Percentiles rank a stretch among this genome's conserved stretches.
Evolutionary conservation across 164 flowering plant genomes (phyloP).

Genomic region (Vitis riparia): DNA sequence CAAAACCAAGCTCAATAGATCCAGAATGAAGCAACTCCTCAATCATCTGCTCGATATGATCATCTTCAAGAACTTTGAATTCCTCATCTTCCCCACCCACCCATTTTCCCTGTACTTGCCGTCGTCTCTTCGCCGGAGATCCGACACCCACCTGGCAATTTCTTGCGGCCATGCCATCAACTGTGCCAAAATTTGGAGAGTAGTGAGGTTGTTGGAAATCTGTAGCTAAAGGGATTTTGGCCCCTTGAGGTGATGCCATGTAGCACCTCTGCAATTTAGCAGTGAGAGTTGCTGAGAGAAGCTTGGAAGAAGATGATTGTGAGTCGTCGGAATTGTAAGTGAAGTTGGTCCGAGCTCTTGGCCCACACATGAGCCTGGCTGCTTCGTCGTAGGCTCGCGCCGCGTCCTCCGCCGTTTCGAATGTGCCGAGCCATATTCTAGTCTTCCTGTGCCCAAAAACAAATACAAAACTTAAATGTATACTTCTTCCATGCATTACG

Average conservation of each 20-base stretch:
- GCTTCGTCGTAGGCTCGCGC: slow-evolving; percentile 55
- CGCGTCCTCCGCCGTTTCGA: slow-evolving; percentile 56
- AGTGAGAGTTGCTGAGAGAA: slow-evolving; percentile 34
- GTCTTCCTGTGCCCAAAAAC: slow-evolving; percentile 37
- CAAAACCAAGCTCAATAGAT: slow-evolving; percentile 35
- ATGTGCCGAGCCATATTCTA: slow-evolving; percentile 55
- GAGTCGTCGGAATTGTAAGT: slow-evolving; percentile 27
- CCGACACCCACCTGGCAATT: background rate
- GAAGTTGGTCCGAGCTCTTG: slow-evolving; percentile 45
- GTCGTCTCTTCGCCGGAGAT: slow-evolving; percentile 6
- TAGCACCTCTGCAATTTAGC: slow-evolving; percentile 48
- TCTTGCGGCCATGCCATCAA: slow-evolving; percentile 7
- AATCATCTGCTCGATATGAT: slow-evolving; percentile 50
- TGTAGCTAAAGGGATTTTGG: slow-evolving; percentile 6
- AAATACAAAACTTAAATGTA: background rate
- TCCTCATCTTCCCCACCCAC: slow-evolving; percentile 6
- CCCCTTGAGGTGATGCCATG: slow-evolving; percentile 30
- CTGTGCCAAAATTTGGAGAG: background rate
- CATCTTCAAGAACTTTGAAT: slow-evolving; percentile 30
- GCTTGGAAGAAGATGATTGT: slow-evolving; percentile 24
- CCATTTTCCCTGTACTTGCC: slow-evolving; percentile 2
- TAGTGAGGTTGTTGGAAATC: background rate
- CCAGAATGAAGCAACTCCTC: slow-evolving; percentile 42
- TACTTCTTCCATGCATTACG: no score
- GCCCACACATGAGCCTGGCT: slow-evolving; percentile 49